phyloP scores from a whole-genome alignment of 441 rosid species.

The Pelargonium citronellum region DNA sequence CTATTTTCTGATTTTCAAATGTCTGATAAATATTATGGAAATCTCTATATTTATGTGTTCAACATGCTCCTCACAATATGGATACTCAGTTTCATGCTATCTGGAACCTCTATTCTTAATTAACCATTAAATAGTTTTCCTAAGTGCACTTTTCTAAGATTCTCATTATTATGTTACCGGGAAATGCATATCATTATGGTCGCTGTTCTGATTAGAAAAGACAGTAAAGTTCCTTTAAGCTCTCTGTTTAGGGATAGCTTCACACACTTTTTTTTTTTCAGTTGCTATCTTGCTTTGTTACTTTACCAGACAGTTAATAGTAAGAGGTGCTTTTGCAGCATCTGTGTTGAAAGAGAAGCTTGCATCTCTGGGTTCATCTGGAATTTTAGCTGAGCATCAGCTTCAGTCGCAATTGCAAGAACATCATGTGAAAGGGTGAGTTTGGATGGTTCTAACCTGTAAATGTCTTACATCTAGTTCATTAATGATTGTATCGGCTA shows the following conservation, averaged over 20 bases:
- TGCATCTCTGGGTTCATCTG: conserved; percentile 84
- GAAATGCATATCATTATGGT: not conserved
- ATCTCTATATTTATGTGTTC: not conserved
- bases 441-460: conserved; percentile 6
- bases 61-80: not conserved
- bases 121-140: not conserved
- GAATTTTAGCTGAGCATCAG: conserved; percentile 97
- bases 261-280: not conserved
- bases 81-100: not conserved
- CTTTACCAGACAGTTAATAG: conserved; percentile 32
- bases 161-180: not conserved
- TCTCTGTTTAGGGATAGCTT: not conserved
- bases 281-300: conserved; percentile 13
- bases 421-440: conserved; percentile 75
- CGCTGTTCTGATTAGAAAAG: conserved; percentile 5
- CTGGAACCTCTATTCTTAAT: not conserved
- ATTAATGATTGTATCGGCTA: not conserved
- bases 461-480: not conserved
- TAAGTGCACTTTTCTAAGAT: not conserved
- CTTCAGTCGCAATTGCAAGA: conserved; percentile 94
- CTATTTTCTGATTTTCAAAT: not conserved
- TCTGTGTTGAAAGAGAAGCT: conserved; percentile 94
- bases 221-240: not conserved
- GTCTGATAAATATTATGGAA: not conserved
- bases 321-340: conserved; percentile 53